Evolutionary conservation across 225 moss, liverwort and hornwort species (phyloP).

Genomic region (Marchantia paleacea): DNA sequence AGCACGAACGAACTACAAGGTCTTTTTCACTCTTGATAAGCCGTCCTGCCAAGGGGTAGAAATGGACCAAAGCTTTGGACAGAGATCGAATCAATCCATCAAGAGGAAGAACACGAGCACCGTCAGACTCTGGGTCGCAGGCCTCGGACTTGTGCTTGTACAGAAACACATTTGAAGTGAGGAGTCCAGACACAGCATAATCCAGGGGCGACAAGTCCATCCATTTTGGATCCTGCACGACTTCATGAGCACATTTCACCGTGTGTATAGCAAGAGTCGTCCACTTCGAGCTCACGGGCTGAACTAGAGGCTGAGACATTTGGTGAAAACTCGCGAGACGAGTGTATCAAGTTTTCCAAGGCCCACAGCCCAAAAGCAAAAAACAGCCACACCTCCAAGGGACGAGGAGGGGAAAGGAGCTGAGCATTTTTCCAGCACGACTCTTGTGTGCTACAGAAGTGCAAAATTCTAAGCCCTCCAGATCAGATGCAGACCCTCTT

Average conservation of each 20-base stretch:
- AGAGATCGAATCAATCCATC: conserved; percentile 1
- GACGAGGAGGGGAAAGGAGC: too few species aligned
- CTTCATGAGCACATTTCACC: neutral
- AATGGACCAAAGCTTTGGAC: conserved; percentile 11
- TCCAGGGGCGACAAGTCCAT: neutral
- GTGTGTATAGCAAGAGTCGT: neutral
- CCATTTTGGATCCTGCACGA: neutral
- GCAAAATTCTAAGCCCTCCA: too few species aligned
- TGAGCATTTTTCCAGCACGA: too few species aligned
- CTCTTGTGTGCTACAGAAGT: too few species aligned
- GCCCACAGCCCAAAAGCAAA: too few species aligned
- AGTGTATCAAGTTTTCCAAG: too few species aligned
- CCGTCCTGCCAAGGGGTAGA: conserved; percentile 34
- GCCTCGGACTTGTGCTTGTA: neutral
- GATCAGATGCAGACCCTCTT: too few species aligned
- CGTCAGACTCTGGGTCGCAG: neutral
- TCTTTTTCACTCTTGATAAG: conserved; percentile 5
- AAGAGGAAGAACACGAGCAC: neutral
- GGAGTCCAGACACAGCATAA: neutral
- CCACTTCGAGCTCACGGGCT: too few species aligned
- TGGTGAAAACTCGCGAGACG: too few species aligned
- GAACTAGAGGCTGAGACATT: too few species aligned
- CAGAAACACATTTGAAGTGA: neutral
- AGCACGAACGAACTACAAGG: conserved; percentile 1
- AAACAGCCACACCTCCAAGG: too few species aligned